Evolutionary conservation across 345 rosid species (phyloP).

Genomic region (Populus davidiana): DNA sequence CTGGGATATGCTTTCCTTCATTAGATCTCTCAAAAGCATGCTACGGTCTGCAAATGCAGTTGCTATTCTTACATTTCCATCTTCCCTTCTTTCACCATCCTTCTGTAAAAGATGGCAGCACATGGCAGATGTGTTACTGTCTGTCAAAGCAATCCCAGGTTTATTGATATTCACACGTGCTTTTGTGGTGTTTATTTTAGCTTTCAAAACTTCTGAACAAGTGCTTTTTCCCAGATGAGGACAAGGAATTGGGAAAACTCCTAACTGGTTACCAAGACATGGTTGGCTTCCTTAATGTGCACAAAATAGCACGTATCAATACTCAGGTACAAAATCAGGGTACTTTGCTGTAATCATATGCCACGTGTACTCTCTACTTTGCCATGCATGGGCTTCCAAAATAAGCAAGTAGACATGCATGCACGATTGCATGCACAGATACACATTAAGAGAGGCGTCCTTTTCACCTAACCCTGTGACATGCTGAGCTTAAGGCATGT

Average conservation of each 20-base stretch:
- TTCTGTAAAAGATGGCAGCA: constrained; percentile 76
- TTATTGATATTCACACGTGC: background rate
- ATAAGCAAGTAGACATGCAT: background rate
- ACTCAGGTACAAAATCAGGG: constrained; percentile 53
- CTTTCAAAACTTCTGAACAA: constrained; percentile 9
- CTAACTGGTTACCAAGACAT: constrained; percentile 91
- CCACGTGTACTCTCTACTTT: background rate
- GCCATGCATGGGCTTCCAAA: background rate
- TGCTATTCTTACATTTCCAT: constrained; percentile 68
- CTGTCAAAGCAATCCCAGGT: constrained; percentile 89
- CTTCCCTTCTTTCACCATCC: constrained; percentile 67
- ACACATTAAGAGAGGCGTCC: background rate
- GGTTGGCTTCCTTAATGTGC: constrained; percentile 81
- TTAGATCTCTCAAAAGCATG: constrained; percentile 74
- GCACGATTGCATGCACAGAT: background rate
- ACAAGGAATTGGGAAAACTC: constrained; percentile 73
- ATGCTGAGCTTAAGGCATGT: background rate
- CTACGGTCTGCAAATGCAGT: constrained; percentile 74
- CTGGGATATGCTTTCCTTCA: constrained; percentile 78
- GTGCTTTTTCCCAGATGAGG: constrained; percentile 52
- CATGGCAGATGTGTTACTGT: constrained; percentile 79
- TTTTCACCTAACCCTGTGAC: background rate
- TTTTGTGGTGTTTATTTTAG: background rate
- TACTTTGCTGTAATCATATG: background rate
- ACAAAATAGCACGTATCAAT: constrained; percentile 74